phyloP scores from a whole-genome alignment of 2,329 filamentous ascomycete species.

The Diaporthe citri region DNA sequence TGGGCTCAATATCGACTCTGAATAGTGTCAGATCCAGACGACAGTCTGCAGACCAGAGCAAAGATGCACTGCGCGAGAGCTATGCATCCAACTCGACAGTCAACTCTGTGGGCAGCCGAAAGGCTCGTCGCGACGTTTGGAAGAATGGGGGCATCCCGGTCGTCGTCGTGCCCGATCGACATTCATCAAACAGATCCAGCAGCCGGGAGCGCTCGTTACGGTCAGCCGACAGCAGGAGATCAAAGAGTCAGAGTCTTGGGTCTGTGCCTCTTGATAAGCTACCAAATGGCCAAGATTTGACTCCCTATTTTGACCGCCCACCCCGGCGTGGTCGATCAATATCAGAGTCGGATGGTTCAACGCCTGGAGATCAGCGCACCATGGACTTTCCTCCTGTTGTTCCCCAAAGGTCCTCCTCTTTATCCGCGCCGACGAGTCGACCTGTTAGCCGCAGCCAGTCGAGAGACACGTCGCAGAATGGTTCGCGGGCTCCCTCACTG shows the following conservation, averaged over 20 bases:
- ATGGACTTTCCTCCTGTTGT: conserved; percentile 72
- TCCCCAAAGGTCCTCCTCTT: conserved; percentile 69
- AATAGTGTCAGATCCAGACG: conserved; percentile 36
- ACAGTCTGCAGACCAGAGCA: conserved; percentile 44
- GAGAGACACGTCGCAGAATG: conserved; percentile 51
- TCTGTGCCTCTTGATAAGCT: conserved; percentile 60
- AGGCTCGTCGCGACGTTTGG: conserved; percentile 69
- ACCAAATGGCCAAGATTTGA: conserved; percentile 56
- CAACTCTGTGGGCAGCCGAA: conserved; percentile 65
- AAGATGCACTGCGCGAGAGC: conserved; percentile 56
- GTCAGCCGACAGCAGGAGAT: conserved; percentile 71
- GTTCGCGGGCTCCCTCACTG: conserved; percentile 66
- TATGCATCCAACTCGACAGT: conserved; percentile 61
- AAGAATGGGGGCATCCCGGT: conserved; percentile 73
- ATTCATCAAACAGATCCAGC: conserved; percentile 64
- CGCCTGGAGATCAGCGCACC: conserved; percentile 63
- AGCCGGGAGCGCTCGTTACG: conserved; percentile 67
- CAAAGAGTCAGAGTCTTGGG: conserved; percentile 65
- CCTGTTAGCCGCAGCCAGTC: conserved; percentile 31
- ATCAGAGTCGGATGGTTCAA: conserved; percentile 62
- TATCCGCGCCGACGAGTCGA: conserved; percentile 73
- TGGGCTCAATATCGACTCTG: conserved; percentile 57
- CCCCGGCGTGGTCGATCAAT: conserved; percentile 56
- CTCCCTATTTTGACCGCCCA: conserved; percentile 58
- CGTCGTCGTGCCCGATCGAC: conserved; percentile 71